Base-by-base conservation (phyloP, 192 early-diverging fungal species). In the Umbelopsis vinacea region DNA sequence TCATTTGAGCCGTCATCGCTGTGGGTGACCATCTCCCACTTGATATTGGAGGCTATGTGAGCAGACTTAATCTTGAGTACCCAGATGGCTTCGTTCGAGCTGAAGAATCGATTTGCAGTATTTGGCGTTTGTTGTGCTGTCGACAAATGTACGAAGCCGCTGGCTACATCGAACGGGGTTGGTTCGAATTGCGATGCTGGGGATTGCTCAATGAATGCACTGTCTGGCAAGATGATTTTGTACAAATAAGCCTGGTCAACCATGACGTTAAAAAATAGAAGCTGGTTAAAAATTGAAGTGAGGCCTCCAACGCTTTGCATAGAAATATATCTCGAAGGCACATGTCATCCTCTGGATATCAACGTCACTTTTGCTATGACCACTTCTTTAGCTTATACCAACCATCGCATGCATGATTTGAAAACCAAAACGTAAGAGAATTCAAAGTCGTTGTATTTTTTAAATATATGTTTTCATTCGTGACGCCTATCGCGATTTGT, bases 11-110 rank as follows among this genome's bases (percentile, higher is more conserved):
- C 37, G 33, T 70, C 69, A 8, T 70, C 69, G 15, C n/a, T 26
- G 26, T 70, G 69, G 19, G 37, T 54, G n/a, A 70, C 69, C n/a
- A n/a, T 3, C 5, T 70, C 69, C 69, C 69, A 70, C 50, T 70
- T 52, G n/a, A 70, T 21, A 7, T 69, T 52, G 21, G 33, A 38
- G 12, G 50, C 47, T 37, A 63, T 37, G 29, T 6, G 29, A 35
- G 57, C 8, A 46, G 52, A 70, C 29, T n/a, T 52, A 17, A 70
- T 40, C 26, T 70, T 70, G 14, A 70, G 47, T 17, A 70, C 48
- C 69, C 69, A 70, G 24, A 70, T 70, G 15, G 35, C 69, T 21
- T 54, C 48, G 15, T 47, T 22, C 23, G 48, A 37, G 24, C 24
- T 54, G 47, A 70, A 70, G 50, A 70, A 70, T 35, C 69, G 47